Percentiles rank a stretch among this genome's conserved stretches.
These are phyloP conservation scores for Magnusiomyces fungicola DNA, from an alignment of 1,139 yeast species.

Conservation along the genomic window DNA sequence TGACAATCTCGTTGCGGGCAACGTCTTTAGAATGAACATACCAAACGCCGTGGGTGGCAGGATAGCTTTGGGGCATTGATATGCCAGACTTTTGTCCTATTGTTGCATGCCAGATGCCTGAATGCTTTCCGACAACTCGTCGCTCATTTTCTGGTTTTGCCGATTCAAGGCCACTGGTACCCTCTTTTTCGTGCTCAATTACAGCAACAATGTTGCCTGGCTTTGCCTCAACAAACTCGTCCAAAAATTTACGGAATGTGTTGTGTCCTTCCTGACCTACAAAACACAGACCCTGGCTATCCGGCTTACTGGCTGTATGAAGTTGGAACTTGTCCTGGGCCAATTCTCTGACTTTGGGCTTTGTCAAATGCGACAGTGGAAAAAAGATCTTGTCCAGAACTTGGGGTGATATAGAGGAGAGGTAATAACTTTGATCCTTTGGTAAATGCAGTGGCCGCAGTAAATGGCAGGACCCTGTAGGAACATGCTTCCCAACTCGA, in stretches of 20 bases:
- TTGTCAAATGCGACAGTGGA: conserved; percentile 73
- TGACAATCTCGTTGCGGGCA: conserved; percentile 62
- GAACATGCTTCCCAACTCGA: conserved; percentile 40
- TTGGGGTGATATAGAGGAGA: conserved; percentile 54
- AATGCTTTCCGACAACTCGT: conserved; percentile 65
- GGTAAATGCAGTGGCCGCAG: conserved; percentile 50
- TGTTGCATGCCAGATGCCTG: conserved; percentile 90
- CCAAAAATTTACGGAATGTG: conserved; percentile 66
- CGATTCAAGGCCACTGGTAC: too few relatives aligned
- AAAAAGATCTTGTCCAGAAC: conserved; percentile 49
- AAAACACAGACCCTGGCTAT: conserved; percentile 92
- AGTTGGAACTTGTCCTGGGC: conserved; percentile 48
- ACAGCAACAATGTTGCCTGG: conserved; percentile 75
- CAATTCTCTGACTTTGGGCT: conserved; percentile 62
- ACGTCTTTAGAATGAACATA: conserved; percentile 65
- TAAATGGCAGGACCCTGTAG: conserved; percentile 39
- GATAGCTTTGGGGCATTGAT: conserved; percentile 82
- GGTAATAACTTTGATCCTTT: conserved; percentile 89
- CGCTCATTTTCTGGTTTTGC: conserved; percentile 30
- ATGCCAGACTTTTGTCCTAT: conserved; percentile 80
- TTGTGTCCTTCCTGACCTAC: conserved; percentile 50
- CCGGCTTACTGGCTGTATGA: conserved; percentile 71
- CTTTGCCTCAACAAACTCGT: conserved; percentile 61
- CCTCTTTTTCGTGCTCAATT: conserved; percentile 20
- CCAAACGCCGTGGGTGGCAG: conserved; percentile 73